Evolutionary conservation across 805 yeast genomes (phyloP).

Genomic region (Yarrowia alimentaria): DNA sequence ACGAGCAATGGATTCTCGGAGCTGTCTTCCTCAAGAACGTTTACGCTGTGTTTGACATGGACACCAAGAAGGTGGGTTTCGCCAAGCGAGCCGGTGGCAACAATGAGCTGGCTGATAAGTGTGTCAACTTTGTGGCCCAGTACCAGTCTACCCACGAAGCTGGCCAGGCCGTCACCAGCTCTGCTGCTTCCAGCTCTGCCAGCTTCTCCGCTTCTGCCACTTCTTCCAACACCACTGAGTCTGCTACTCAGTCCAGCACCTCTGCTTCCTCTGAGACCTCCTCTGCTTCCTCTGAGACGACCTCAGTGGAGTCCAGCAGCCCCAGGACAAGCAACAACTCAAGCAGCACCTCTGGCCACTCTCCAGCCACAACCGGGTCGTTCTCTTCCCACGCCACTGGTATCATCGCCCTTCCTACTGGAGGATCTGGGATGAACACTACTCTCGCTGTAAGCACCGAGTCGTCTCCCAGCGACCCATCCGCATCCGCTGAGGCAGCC

Average conservation of each 20-base stretch:
- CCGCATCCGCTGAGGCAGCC: too few relatives aligned
- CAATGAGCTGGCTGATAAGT: slow-evolving; percentile 34
- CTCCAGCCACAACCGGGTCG: too few relatives aligned
- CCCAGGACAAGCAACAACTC: too few relatives aligned
- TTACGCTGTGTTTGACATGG: slow-evolving; percentile 59
- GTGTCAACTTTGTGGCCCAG: background rate
- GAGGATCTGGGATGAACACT: too few relatives aligned
- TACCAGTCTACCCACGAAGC: slow-evolving; percentile 6
- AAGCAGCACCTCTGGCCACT: too few relatives aligned
- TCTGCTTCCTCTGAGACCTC: background rate
- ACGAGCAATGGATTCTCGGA: slow-evolving; percentile 60
- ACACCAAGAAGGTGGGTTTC: slow-evolving; percentile 51
- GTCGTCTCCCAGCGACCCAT: too few relatives aligned
- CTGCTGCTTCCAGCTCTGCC: background rate
- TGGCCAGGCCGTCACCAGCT: background rate
- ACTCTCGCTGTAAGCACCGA: too few relatives aligned
- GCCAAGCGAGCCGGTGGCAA: too few relatives aligned
- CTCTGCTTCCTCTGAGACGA: background rate
- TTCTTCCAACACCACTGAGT: background rate
- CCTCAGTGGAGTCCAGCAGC: too few relatives aligned
- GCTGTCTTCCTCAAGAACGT: slow-evolving; percentile 57
- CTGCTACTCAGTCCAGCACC: background rate
- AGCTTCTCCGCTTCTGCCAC: background rate
- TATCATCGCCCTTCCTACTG: too few relatives aligned
- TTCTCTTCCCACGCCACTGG: too few relatives aligned